Conservation (phyloP, 2,329 filamentous ascomycete species). For the Ustilaginoidea virens region DNA sequence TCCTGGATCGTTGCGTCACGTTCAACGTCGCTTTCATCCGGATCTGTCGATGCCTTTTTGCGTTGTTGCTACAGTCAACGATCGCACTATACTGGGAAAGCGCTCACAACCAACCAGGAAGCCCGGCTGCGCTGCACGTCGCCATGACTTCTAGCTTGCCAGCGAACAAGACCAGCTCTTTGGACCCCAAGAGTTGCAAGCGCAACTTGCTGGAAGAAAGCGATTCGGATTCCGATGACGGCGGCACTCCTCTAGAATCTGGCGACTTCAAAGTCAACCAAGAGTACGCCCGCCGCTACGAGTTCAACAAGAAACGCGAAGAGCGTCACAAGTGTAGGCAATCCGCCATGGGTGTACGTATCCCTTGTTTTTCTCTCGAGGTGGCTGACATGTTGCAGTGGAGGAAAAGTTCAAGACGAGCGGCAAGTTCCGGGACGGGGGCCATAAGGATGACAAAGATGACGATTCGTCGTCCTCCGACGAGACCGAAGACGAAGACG, state of each 20-base stretch:
- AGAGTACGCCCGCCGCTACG: slow-evolving; percentile 77
- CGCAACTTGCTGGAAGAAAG: slow-evolving; percentile 40
- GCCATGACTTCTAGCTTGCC: slow-evolving; percentile 8
- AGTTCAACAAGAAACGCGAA: slow-evolving; percentile 94
- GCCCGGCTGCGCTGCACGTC: neutral
- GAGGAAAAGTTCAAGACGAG: slow-evolving; percentile 65
- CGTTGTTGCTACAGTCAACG: no score
- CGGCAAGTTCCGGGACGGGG: slow-evolving; percentile 15
- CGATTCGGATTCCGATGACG: slow-evolving; percentile 30
- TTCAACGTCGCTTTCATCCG: no score
- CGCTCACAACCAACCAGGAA: no score
- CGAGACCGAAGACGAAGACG: slow-evolving; percentile 82
- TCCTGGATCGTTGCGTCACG: no score
- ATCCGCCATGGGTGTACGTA: neutral
- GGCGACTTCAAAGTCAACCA: slow-evolving; percentile 68
- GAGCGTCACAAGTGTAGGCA: slow-evolving; percentile 55
- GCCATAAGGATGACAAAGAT: slow-evolving; percentile 27
- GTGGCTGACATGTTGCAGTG: slow-evolving; percentile 33
- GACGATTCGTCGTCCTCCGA: slow-evolving; percentile 50
- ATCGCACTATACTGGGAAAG: no score
- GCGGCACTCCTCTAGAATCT: slow-evolving; percentile 22
- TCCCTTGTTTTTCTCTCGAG: neutral
- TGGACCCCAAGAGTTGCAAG: slow-evolving; percentile 21
- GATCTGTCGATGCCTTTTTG: no score
- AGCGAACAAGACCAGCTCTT: slow-evolving; percentile 8